Conservation (phyloP, 148 eudicot genomes). For the Rheum nobile region DNA sequence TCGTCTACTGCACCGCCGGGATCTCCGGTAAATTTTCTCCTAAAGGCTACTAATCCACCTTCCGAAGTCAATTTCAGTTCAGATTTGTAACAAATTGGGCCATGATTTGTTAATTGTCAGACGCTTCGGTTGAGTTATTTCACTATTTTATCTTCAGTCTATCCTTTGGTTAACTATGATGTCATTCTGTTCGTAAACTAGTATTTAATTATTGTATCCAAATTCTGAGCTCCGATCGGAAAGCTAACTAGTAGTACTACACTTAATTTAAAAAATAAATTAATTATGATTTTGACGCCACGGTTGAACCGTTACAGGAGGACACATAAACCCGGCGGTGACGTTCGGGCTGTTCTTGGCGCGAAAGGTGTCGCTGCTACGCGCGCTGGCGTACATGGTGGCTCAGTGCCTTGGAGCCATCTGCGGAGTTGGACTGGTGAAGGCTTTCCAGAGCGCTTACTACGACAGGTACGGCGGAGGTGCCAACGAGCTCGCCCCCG, state of each 20-base stretch:
- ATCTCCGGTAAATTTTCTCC: conserved; percentile 13
- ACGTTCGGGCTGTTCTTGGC: conserved; percentile 19
- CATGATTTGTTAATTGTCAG: no score
- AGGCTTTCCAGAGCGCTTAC: conserved; percentile 13
- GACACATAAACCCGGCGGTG: conserved; percentile 19
- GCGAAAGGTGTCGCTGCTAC: conserved; percentile 15
- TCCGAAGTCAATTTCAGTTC: not conserved
- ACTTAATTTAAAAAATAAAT: no score
- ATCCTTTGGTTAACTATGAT: no score
- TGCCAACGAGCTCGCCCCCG: conserved; percentile 9
- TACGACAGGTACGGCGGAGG: conserved; percentile 17
- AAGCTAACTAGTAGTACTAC: not conserved
- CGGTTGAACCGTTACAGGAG: conserved; percentile 7
- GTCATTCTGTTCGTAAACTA: no score
- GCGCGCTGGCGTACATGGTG: conserved; percentile 19
- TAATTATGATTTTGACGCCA: not conserved
- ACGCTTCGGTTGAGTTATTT: no score
- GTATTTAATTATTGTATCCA: not conserved
- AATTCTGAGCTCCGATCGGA: not conserved
- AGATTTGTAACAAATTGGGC: not conserved
- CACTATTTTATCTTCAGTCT: not conserved
- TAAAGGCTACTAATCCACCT: no score
- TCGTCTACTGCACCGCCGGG: conserved; percentile 24
- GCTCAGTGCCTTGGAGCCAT: conserved; percentile 21
- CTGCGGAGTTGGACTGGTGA: conserved; percentile 16